Base-by-base conservation (phyloP, 495 filamentous ascomycete species). In the Choiromyces venosus region DNA sequence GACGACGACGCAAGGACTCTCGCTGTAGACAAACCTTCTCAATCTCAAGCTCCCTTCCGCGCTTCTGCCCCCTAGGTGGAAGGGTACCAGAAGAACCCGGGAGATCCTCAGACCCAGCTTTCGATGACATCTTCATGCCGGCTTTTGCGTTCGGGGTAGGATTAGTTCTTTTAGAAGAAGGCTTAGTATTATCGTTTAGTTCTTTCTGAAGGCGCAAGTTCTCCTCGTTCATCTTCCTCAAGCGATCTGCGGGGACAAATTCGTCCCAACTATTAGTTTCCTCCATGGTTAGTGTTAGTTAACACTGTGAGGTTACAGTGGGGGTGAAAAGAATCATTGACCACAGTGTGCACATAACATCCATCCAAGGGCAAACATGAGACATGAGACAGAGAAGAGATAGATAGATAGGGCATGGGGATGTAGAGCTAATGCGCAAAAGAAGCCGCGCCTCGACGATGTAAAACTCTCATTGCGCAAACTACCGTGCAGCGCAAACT, bases 171-270 rank as follows among this genome's bases (percentile, higher is more conserved):
- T 70, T 73, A 37, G 77, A 71, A 37, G 76, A 71, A 8, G 78
- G 75, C 61, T 80, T 80, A 16, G 78, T 78, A 42, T 76, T 77
- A 39, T 81, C 79, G 73, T 81, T 81, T 35, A 81, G 72, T 68
- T 77, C 72, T 61, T 81, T 81, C 72, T 81, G 80, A 18, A 81
- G 56, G n/a, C 76, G 73, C 6, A 81, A 90, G 82, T 98, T 97
- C 84, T 98, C 95, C 46, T 96, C 93, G 44, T 89, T 96, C 83
- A 92, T 90, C 85, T 97, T 97, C 72, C 94, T 90, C 19, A 99
- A 89, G 70, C 95, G 93, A 82, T 98, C 95, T 82, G 94, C 89
- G 12, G 92, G 89, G 52, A 98, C 95, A 93, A 94, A 98, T 85
- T 99, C 95, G 85, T 99, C 95, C 95, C 95, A 99, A 65, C 91